phyloP scores from a whole-genome alignment of 306 rosid genomes.

The Lagenaria siceraria region DNA sequence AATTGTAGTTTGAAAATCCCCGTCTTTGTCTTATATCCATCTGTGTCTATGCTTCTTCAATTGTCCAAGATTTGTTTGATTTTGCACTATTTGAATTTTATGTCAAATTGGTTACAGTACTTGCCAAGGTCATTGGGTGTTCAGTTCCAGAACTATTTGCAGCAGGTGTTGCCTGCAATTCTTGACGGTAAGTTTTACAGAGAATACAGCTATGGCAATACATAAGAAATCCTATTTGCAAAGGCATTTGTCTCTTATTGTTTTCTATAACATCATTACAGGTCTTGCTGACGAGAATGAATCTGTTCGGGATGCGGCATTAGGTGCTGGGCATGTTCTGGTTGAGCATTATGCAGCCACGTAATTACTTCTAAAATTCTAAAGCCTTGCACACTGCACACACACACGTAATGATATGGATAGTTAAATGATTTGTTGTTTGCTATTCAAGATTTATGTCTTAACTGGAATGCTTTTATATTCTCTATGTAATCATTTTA shows the following conservation, averaged over 20 bases:
- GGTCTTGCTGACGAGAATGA: constrained; percentile 99
- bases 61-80: background rate
- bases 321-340: constrained; percentile 94
- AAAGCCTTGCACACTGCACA: background rate
- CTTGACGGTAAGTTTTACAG: constrained; percentile 49
- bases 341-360: constrained; percentile 96
- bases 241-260: background rate
- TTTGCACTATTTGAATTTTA: background rate
- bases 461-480: too few species aligned
- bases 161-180: constrained; percentile 87
- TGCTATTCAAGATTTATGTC: too few species aligned
- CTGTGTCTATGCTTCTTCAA: background rate
- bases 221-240: background rate
- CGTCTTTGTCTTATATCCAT: background rate
- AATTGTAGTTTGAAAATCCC: background rate
- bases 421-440: background rate
- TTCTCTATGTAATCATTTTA: too few species aligned
- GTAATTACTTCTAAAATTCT: constrained; percentile 23
- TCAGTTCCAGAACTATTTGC: constrained; percentile 87
- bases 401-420: background rate
- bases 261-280: constrained; percentile 12
- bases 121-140: constrained; percentile 87
- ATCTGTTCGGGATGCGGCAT: constrained; percentile 95
- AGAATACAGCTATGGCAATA: background rate
- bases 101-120: constrained; percentile 33